Evolutionary conservation across 1,284 basidiomycete genomes (phyloP).

Genomic region (Ustilago nuda): DNA sequence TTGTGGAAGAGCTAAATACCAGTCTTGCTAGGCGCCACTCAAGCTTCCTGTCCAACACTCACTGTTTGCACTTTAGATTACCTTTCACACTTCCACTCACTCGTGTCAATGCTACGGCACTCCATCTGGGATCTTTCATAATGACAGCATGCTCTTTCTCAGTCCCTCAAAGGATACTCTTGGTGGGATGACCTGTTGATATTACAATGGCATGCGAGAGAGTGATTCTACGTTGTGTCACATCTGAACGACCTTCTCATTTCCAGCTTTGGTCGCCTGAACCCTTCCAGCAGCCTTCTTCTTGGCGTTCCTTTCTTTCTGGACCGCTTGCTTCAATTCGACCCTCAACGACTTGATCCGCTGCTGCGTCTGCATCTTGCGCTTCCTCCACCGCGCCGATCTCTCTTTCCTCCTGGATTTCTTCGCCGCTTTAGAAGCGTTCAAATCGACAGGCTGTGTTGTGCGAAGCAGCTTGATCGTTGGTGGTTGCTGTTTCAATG

Average conservation of each 20-base stretch:
- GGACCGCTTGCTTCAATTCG: constrained; percentile 10
- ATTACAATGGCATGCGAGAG: background rate
- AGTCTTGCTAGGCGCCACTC: background rate
- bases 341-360: constrained; percentile 7
- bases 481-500: constrained; percentile 19
- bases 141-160: constrained; percentile 23
- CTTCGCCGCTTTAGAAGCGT: constrained; percentile 34
- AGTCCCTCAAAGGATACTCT: background rate
- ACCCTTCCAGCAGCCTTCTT: background rate
- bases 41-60: background rate
- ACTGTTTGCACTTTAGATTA: background rate
- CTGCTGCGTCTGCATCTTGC: constrained; percentile 24
- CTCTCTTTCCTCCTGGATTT: constrained; percentile 28
- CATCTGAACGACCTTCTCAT: background rate
- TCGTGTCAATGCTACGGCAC: background rate
- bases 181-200: background rate
- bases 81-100: background rate
- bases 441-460: constrained; percentile 42
- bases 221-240: background rate
- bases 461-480: constrained; percentile 40
- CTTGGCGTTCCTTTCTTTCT: constrained; percentile 6
- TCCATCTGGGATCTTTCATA: constrained; percentile 4
- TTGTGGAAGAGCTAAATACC: background rate
- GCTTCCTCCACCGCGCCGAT: constrained; percentile 30
- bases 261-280: background rate